These are phyloP conservation scores for Auriscalpium microsporum DNA, from an alignment of 768 basidiomycete species.

Conservation along the genomic window DNA sequence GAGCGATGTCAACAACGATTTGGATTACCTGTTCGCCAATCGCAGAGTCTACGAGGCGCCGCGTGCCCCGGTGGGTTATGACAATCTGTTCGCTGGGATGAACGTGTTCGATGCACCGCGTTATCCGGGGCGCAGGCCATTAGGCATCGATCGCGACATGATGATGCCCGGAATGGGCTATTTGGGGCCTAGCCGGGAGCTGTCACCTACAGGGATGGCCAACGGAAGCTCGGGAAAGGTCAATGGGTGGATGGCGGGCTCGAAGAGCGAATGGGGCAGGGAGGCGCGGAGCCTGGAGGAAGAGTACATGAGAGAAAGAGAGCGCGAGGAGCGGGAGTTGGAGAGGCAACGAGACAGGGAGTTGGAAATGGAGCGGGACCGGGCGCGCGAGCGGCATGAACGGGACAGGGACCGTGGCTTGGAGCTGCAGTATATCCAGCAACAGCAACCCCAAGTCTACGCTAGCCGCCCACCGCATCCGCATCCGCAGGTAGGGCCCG, in stretches of 20 bases:
- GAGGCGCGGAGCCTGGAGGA: slow-evolving; percentile 2
- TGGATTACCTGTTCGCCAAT: slow-evolving; percentile 22
- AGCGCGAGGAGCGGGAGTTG: slow-evolving; percentile 7
- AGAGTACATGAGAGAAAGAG: slow-evolving; percentile 10
- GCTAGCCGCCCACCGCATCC: slow-evolving; percentile 1
- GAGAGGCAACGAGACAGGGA: slow-evolving; percentile 11
- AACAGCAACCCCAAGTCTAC: slow-evolving; percentile 14
- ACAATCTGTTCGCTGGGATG: not conserved
- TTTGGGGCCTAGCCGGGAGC: not conserved
- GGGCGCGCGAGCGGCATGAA: slow-evolving; percentile 14
- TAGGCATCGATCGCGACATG: not conserved
- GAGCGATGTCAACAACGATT: slow-evolving; percentile 24
- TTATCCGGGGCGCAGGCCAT: slow-evolving; percentile 2
- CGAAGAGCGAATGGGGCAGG: slow-evolving; percentile 8
- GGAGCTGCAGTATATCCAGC: slow-evolving; percentile 16
- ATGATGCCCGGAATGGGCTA: not conserved
- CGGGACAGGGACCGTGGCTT: slow-evolving; percentile 20
- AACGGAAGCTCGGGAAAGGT: not conserved
- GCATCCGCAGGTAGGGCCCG: slow-evolving; percentile 11
- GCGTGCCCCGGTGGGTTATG: slow-evolving; percentile 2
- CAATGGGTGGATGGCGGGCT: slow-evolving; percentile 9
- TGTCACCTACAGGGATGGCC: not conserved
- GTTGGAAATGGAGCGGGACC: slow-evolving; percentile 16
- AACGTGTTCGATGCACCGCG: slow-evolving; percentile 8
- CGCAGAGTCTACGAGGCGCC: slow-evolving; percentile 14